These are phyloP conservation scores for Anaeramoeba ignava DNA, from an alignment of 78 protist species.

Conservation along the genomic window DNA sequence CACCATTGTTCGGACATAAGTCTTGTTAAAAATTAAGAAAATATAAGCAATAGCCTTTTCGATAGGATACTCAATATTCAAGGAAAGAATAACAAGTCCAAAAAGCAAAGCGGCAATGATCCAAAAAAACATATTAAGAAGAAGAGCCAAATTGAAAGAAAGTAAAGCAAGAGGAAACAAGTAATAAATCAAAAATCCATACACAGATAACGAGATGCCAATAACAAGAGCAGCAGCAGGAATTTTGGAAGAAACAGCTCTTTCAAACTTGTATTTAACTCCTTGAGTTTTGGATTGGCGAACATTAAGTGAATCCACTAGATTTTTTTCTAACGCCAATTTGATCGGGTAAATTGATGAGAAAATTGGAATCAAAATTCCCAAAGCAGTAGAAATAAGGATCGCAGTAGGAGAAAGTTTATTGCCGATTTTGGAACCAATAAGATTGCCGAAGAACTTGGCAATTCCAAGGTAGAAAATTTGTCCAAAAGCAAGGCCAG, in stretches of 20 bases:
- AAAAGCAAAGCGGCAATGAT: slow-evolving; percentile 61
- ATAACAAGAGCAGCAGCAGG: slow-evolving; percentile 29
- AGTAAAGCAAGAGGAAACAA: slow-evolving; percentile 61
- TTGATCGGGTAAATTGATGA: slow-evolving; percentile 64
- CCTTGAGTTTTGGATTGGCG: slow-evolving; percentile 40
- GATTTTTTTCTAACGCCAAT: slow-evolving; percentile 37
- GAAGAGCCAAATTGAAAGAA: slow-evolving; percentile 43
- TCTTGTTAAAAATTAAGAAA: slow-evolving; percentile 59
- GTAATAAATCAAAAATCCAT: slow-evolving; percentile 61
- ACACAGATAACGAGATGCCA: slow-evolving; percentile 39
- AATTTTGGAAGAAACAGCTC: slow-evolving; percentile 26
- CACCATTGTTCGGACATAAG: slow-evolving; percentile 39
- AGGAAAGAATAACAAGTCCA: slow-evolving; percentile 52
- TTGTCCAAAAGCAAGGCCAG: slow-evolving; percentile 53
- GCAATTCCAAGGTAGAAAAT: background rate
- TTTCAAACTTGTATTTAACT: slow-evolving; percentile 47
- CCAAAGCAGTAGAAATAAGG: slow-evolving; percentile 38
- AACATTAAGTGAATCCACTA: slow-evolving; percentile 54
- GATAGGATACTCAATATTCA: slow-evolving; percentile 43
- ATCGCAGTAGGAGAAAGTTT: slow-evolving; percentile 26
- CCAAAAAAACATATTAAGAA: slow-evolving; percentile 66
- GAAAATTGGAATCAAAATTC: slow-evolving; percentile 53
- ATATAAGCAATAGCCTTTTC: slow-evolving; percentile 32
- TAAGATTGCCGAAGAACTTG: background rate
- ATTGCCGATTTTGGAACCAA: background rate